Base-by-base conservation (phyloP, 2,329 filamentous ascomycete species). In the Pseudogymnoascus sp. region DNA sequence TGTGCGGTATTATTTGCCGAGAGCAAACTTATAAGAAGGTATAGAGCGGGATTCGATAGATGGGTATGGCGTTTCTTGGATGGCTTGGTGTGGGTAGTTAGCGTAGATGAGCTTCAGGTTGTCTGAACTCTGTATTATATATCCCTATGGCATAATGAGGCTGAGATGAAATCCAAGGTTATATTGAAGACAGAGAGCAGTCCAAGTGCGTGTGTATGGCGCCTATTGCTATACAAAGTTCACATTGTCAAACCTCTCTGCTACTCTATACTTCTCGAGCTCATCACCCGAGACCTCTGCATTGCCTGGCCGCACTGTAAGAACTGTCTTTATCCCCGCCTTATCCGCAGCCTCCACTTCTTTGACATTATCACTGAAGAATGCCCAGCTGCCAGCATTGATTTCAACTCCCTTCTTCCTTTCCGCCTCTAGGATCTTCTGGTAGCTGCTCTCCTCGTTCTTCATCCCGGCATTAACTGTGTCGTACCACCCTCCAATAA, bases 381-480 rank as follows among this genome's bases (percentile, higher is more conserved):
- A 95, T n/a, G 91, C 78, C 78, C 89, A 89, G 63, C 82, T 78
- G 10, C 73, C 74, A 16, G 80, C 73, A 60, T 77, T 69, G 63
- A 80, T 76, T 35, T 79, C 76, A 14, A 83, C 73, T 50, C 62
- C 60, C 50, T 37, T 37, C 22, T 56, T 56, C 31, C 11, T 38
- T 56, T 63, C 61, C 5, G 28, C 26, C 6, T n/a, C 26, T 7
- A 61, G 65, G 61, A 74, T 72, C 61, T 65, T 70, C 60, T 77
- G 74, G 75, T 93, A 95, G 73, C 89, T 93, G 22, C 73, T 74
- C 40, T 76, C 73, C 69, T 91, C 84, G 53, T 81, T 84, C 78
- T 95, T 95, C 63, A 84, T 81, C 1, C 90, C 90, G 33, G 90
- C 90, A 73, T 90, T 93, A 64, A 89, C 84, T 3, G 90, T 93